Conservation (phyloP, 2,329 filamentous ascomycete genomes). For the Verticillium isaacii region DNA sequence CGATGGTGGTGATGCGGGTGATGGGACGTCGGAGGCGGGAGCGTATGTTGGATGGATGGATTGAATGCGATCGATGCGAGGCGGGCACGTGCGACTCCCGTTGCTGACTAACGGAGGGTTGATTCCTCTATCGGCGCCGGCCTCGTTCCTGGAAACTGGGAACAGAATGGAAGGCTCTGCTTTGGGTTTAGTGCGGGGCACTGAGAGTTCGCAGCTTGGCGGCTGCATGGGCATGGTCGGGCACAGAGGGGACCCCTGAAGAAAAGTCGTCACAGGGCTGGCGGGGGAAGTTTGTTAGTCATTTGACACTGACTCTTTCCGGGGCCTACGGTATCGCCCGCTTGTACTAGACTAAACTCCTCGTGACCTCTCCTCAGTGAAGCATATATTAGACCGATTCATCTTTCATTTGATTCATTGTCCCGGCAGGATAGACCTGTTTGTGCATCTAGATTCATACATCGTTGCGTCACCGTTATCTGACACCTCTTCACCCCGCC, state of each 20-base stretch:
- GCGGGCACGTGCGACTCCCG: not conserved
- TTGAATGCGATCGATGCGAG: not conserved
- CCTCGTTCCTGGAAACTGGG: not conserved
- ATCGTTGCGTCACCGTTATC: not conserved
- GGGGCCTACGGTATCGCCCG: not conserved
- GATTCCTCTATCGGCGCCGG: not conserved
- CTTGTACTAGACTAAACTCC: not conserved
- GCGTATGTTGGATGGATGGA: not conserved
- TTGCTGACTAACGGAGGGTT: not conserved
- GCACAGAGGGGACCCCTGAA: not conserved
- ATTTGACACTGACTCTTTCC: not conserved
- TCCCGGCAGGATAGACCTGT: not conserved
- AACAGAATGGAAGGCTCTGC: not conserved
- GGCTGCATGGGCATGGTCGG: not conserved
- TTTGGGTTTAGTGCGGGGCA: conserved; percentile 3
- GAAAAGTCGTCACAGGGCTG: not conserved
- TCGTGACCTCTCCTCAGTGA: not conserved
- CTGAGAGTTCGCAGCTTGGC: not conserved
- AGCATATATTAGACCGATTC: not conserved
- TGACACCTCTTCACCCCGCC: not conserved
- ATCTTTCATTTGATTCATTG: not conserved
- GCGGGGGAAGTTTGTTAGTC: not conserved
- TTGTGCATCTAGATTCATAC: not conserved
- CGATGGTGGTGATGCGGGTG: not conserved
- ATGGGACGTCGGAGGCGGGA: not conserved